Base-by-base conservation (phyloP, 2,329 filamentous ascomycete genomes). In the Aureobasidium sp. region DNA sequence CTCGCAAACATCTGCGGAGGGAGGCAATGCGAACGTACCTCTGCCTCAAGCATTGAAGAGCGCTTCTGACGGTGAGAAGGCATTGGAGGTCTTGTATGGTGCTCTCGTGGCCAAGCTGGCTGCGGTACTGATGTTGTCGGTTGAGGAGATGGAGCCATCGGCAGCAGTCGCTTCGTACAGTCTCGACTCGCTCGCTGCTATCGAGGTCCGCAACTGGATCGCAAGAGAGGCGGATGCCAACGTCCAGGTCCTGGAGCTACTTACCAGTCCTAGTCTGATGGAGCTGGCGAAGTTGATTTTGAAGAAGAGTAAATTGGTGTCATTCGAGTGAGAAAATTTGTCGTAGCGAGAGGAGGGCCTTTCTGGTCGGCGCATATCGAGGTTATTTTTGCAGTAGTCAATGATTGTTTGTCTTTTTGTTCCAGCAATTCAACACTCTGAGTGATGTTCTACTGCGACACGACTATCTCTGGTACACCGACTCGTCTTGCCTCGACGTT, bases 401-500 rank as follows among this genome's bases (percentile, higher is more conserved):
- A 31, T 9, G 29, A 31, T 31, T 9, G 1, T 9, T 36, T 37
- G 34, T n/a, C 27, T 9, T 34, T 36, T 15, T 25, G 4, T 7
- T 29, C 2, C 15, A 6, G 5, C 6, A 3, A 4, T 22, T 48
- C 22, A 27, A 14, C 4, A 5, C 22, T 17, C 5, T 47, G 12
- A 6, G 14, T 20, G 5, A 8, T n/a, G 1, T 20, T 15, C n/a
- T 14, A 49, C 5, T 47, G 25, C 36, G 51, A 53, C 34, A 53
- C 37, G 11, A 41, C 57, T 27, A 58, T 25, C 3, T 58, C 55
- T 14, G n/a, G 58, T 12, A 53, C 64, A 55, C 77, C 78, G 12
- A 79, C 79, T 63, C 66, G 70, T 64, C 75, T 71, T 27, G 81
- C 81, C 70, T 83, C 81, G 29, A 70, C 68, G 66, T 83, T 81